A percentile compares a stretch with the other conserved stretches of the same genome.
phyloP scores from a whole-genome alignment of 2,329 filamentous ascomycete genomes.

The Pestalotiopsis sp. region DNA sequence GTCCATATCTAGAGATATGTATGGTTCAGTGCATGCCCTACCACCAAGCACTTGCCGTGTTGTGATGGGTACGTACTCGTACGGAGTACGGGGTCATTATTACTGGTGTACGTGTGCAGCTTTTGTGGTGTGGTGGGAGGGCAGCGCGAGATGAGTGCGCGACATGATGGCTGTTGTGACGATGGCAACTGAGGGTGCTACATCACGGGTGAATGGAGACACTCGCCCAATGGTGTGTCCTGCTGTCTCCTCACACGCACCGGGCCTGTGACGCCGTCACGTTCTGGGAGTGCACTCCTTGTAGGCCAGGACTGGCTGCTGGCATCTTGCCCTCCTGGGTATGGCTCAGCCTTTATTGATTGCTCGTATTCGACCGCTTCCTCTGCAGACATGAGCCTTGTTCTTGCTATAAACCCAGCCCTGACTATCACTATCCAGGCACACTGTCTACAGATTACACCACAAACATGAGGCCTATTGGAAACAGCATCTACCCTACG shows the following conservation, averaged over 20 bases:
- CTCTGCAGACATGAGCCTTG: background rate
- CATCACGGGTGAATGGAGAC: conserved; percentile 5
- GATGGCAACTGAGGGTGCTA: conserved; percentile 4
- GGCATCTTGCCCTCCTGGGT: background rate
- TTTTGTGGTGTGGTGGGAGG: background rate
- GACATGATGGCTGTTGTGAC: conserved; percentile 2
- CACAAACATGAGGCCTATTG: too few species aligned
- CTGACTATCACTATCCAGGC: background rate
- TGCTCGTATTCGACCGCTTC: background rate
- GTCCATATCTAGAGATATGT: background rate
- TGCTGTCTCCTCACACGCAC: background rate
- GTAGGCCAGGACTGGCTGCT: background rate
- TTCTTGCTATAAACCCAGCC: background rate
- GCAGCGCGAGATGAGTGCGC: background rate
- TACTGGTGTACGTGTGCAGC: background rate
- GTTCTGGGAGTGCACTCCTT: background rate
- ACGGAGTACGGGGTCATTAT: background rate
- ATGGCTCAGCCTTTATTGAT: background rate
- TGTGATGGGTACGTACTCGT: background rate
- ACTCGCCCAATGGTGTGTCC: background rate
- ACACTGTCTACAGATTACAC: background rate
- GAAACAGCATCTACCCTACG: too few species aligned
- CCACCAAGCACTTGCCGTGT: background rate
- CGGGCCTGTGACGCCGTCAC: conserved; percentile 4
- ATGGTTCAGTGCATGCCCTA: background rate